Evolutionary conservation across 2,329 filamentous ascomycete genomes (phyloP), one percentile per base, ranked within the genome.

Genomic region (Botrytis paeoniae): DNA sequence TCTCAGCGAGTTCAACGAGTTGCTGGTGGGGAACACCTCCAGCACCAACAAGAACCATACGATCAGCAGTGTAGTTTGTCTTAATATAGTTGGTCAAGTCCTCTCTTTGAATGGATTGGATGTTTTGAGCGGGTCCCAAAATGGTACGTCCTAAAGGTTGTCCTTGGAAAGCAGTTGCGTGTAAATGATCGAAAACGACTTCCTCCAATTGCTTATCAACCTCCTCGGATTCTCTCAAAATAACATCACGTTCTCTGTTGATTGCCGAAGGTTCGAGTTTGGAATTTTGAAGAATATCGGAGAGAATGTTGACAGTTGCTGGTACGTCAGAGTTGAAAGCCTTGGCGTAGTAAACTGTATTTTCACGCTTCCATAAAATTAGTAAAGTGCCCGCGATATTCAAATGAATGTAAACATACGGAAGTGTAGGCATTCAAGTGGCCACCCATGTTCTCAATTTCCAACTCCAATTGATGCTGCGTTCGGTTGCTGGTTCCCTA

Each of bases 161-260:
- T 83, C 91, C 89, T 87, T 98, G 95, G 91, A 93, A 99, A 81
- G 96, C 97, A 79, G 96, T 99, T 81, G 96, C 95, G 86, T 99
- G 96, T 74, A 99, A 89, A 86, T 99, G 96, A 86, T 99, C 96
- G 82, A 99, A 99, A 75, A 99, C 97, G 78, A 99, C 96, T 86
- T 99, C 96, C 87, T 99, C 97, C 74, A 98, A 88, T 87, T 98
- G 95, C 90, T 99, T 99, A 89, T 99, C 96, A 78, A 99, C 97
- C 88, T 99, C 96, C 86, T 99, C 96, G 81, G 97, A 96, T 86
- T 99, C 96, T 81, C 96, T 92, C 81, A 99, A 91, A 83, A 99
- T 99, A 82, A 99, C 97, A 86, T 98, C 95, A 83, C 96, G 93
- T 88, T 99, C 96, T 79, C 97, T 93, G 89, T 99, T 95, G 82